Percentiles rank a stretch among this genome's conserved stretches.
These are phyloP conservation scores for Fistulinella cinereoalba DNA, from an alignment of 1,284 basidiomycete species.

Conservation along the genomic window DNA sequence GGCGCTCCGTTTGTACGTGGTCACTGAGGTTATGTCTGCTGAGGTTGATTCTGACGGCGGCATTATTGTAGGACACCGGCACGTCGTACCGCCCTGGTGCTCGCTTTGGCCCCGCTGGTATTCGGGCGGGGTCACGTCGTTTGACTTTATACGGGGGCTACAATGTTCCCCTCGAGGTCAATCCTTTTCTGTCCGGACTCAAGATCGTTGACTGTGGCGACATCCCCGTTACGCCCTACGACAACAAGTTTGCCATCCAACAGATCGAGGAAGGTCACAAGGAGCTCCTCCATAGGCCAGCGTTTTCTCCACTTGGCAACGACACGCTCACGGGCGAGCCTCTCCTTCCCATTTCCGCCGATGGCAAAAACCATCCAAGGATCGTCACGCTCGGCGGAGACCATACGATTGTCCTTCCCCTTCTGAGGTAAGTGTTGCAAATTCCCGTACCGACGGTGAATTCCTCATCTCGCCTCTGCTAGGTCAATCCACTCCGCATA, in stretches of 20 bases:
- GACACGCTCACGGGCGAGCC: constrained; percentile 55
- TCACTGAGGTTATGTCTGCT: not conserved
- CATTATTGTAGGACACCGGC: constrained; percentile 55
- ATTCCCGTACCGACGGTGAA: too few species aligned
- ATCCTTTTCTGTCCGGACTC: constrained; percentile 61
- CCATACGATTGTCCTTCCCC: constrained; percentile 70
- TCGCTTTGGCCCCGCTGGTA: constrained; percentile 75
- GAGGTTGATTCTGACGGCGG: not conserved
- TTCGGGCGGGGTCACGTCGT: constrained; percentile 71
- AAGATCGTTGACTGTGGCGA: constrained; percentile 71
- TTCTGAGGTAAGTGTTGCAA: constrained; percentile 38
- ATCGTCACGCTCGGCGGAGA: constrained; percentile 76
- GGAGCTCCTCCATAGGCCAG: constrained; percentile 54
- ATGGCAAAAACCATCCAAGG: constrained; percentile 65
- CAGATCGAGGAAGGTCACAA: constrained; percentile 72
- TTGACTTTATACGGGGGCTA: constrained; percentile 72
- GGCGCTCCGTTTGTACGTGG: constrained; percentile 70
- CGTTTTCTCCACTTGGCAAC: constrained; percentile 60
- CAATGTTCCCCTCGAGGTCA: constrained; percentile 67
- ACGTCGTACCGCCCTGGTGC: constrained; percentile 78
- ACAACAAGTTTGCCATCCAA: constrained; percentile 65
- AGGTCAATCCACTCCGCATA: constrained; percentile 68
- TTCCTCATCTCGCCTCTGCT: constrained; percentile 11
- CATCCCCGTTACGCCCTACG: constrained; percentile 58
- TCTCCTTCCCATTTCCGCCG: constrained; percentile 52